These are phyloP conservation scores for Xylaria sp. DNA, from an alignment of 2,329 filamentous ascomycete species.

Conservation along the genomic window DNA sequence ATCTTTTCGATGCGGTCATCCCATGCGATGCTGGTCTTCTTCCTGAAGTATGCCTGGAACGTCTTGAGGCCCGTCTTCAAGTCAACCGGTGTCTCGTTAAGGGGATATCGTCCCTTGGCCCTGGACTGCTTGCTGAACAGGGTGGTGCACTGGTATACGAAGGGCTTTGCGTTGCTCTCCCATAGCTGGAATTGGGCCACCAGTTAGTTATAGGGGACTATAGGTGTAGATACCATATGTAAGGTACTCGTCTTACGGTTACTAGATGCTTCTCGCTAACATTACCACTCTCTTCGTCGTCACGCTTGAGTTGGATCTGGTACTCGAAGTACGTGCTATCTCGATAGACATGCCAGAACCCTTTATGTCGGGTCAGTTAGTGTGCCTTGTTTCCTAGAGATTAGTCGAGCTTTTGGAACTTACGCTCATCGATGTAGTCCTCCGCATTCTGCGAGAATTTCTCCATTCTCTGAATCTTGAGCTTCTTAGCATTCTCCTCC, in stretches of 20 bases:
- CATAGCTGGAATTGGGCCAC: constrained; percentile 60
- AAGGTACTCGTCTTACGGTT: constrained; percentile 53
- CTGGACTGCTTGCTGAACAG: constrained; percentile 53
- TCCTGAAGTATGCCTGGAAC: constrained; percentile 63
- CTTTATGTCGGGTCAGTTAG: constrained; percentile 10
- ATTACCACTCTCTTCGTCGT: constrained; percentile 50
- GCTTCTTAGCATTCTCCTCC: constrained; percentile 40
- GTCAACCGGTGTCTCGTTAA: constrained; percentile 45
- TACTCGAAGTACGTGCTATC: constrained; percentile 69
- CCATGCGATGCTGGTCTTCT: constrained; percentile 65
- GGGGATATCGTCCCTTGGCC: constrained; percentile 46
- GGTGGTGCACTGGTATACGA: constrained; percentile 65
- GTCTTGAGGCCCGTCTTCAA: constrained; percentile 52
- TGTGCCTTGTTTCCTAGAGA: background rate
- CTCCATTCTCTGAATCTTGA: constrained; percentile 28
- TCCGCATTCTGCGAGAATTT: background rate
- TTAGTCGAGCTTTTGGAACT: background rate
- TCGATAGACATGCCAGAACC: constrained; percentile 58
- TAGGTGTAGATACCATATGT: background rate
- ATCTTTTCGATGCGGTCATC: constrained; percentile 53
- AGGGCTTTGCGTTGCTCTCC: constrained; percentile 65
- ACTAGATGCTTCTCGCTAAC: constrained; percentile 64
- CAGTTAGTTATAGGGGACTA: background rate
- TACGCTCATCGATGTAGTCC: constrained; percentile 14
- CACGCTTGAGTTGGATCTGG: constrained; percentile 64